Evolutionary conservation across 1,284 basidiomycete species (phyloP), one percentile per base, ranked within the genome.

Genomic region (Schizophyllum commune): DNA sequence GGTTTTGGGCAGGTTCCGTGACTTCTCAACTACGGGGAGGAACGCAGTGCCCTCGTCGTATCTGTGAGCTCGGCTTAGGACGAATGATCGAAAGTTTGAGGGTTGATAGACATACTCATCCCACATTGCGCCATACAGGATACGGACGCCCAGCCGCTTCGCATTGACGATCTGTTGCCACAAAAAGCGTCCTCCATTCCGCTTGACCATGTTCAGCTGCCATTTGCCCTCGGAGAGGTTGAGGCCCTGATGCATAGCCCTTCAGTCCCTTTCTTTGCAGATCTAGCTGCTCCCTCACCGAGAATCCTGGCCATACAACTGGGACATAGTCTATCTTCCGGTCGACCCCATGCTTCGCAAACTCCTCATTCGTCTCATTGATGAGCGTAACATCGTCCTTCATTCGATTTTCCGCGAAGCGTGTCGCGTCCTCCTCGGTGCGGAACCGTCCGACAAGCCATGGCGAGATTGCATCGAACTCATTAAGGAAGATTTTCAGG

Each of bases 31-130:
- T 21, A 84, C 80, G 4, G 89, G 89, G 74, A 92, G 78, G 65
- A 88, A 83, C 2, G 84, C 88, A 0, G 89, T 91, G 32, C 89
- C 89, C 73, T 91, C 88, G 65, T 91, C 89, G 64, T 91, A 91
- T 69, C 87, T 89, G 64, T 5, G 60, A 52, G 17, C 60, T 59
- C 33, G 52, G 59, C 61, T 61, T 58, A 67, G 33, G 2, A 52
- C 17, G 27, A 51, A 33, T 8, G 3, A 8, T 56, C 20, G 5
- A 22, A 58, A 27, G 39, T 33, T 19, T 51, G 57, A 20, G 58
- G 19, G 59, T n/a, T 5, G 55, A 59, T 59, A 6, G 47, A 81
- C 86, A 70, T 63, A 89, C 86, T 90, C 89, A 66, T 92, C 90
- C 88, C 89, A 91, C 89, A 91, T 91, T 7, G 88, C 89, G 21